A percentile compares a stretch with the other conserved stretches of the same genome.
Evolutionary conservation across 1,284 basidiomycete genomes (phyloP).

Genomic region (Megacollybia platyphylla): DNA sequence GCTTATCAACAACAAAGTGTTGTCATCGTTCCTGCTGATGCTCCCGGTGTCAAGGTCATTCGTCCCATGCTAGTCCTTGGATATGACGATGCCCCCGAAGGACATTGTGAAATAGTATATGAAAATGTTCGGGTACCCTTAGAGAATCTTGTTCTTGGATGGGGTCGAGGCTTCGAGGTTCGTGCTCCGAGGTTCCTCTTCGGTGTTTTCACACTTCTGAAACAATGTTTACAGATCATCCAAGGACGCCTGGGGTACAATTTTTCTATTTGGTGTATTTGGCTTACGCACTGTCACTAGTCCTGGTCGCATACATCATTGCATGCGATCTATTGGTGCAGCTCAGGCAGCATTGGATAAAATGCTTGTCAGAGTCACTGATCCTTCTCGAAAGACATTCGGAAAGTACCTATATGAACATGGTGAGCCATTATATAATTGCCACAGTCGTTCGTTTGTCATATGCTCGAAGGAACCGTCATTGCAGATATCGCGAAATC

Average conservation of each 20-base stretch:
- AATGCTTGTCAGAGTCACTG: slow-evolving; percentile 87
- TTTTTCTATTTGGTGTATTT: slow-evolving; percentile 1
- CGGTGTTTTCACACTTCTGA: neutral
- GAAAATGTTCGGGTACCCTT: slow-evolving; percentile 87
- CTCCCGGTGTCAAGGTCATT: slow-evolving; percentile 81
- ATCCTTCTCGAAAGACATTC: slow-evolving; percentile 85
- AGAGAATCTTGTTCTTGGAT: slow-evolving; percentile 77
- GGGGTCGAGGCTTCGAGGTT: slow-evolving; percentile 89
- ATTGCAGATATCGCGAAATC: slow-evolving; percentile 85
- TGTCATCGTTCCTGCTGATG: slow-evolving; percentile 82
- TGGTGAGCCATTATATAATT: slow-evolving; percentile 32
- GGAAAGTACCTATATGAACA: slow-evolving; percentile 88
- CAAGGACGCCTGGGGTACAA: slow-evolving; percentile 89
- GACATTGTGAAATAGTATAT: slow-evolving; percentile 92
- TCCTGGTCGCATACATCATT: slow-evolving; percentile 95
- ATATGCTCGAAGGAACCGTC: slow-evolving; percentile 53
- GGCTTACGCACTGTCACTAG: slow-evolving; percentile 4
- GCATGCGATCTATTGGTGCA: slow-evolving; percentile 92
- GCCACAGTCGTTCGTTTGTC: neutral
- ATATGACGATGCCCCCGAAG: slow-evolving; percentile 91
- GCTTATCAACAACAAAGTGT: slow-evolving; percentile 83
- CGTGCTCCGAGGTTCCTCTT: neutral
- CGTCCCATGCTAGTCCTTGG: slow-evolving; percentile 90
- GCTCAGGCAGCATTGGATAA: slow-evolving; percentile 81
- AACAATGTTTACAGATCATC: slow-evolving; percentile 53